phyloP scores from a whole-genome alignment of 2,329 filamentous ascomycete genomes.

The Colletotrichum filicis region DNA sequence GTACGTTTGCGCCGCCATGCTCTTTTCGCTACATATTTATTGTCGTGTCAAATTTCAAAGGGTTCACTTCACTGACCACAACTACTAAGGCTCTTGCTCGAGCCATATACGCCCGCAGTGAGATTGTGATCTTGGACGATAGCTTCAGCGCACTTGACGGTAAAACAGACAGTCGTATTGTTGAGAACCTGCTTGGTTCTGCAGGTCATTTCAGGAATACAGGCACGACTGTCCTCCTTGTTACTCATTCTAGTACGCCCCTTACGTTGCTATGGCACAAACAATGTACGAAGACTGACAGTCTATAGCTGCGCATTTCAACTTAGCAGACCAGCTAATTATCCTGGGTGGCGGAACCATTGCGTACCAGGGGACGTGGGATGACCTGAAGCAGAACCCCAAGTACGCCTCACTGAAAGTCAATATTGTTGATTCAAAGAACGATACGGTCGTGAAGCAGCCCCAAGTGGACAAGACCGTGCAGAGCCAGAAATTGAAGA shows the following conservation, averaged over 20 bases:
- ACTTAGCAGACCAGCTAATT: constrained; percentile 2
- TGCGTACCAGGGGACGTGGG: constrained; percentile 14
- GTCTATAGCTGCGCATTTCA: neutral
- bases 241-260: constrained; percentile 4
- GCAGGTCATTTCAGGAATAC: constrained; percentile 36
- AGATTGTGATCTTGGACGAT: constrained; percentile 25
- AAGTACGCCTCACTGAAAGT: neutral
- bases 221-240: constrained; percentile 32
- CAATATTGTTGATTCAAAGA: neutral
- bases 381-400: neutral
- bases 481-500: constrained; percentile 7
- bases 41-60: neutral
- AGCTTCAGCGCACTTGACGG: constrained; percentile 31
- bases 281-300: neutral
- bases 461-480: neutral
- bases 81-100: constrained; percentile 24
- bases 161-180: constrained; percentile 30
- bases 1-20: neutral
- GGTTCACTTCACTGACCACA: neutral
- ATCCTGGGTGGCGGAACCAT: neutral
- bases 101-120: constrained; percentile 9
- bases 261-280: neutral
- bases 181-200: constrained; percentile 33
- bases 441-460: neutral
- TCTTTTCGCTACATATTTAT: neutral